A percentile compares a stretch with the other conserved stretches of the same genome.
phyloP scores from a whole-genome alignment of 148 eudicot genomes.

The Fagopyrum esculentum region DNA sequence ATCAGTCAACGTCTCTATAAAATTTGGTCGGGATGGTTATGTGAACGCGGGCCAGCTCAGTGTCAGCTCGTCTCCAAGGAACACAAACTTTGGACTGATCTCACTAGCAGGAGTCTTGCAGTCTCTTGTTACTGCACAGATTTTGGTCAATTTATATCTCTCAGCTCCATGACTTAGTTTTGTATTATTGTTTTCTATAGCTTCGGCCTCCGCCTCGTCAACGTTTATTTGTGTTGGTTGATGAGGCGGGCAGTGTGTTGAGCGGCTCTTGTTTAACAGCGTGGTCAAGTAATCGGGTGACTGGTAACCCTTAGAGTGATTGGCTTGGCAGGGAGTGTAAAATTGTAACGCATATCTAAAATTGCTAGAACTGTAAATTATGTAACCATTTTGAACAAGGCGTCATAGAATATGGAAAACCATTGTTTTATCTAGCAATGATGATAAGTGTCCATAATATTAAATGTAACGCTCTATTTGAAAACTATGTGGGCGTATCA shows the following conservation, averaged over 20 bases:
- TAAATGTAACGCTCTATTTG: background rate
- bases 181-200: background rate
- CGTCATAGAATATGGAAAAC: background rate
- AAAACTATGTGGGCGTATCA: background rate
- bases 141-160: background rate
- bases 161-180: slow-evolving; percentile 5
- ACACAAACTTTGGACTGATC: background rate
- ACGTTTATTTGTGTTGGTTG: background rate
- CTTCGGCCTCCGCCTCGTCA: background rate
- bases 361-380: slow-evolving; percentile 8
- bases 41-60: slow-evolving; percentile 7
- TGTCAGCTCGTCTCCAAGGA: slow-evolving; percentile 5
- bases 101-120: background rate
- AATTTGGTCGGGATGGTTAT: slow-evolving; percentile 10
- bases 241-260: background rate
- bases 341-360: background rate
- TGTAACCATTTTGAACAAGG: background rate
- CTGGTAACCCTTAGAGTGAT: background rate
- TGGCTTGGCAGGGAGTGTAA: background rate
- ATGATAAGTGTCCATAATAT: slow-evolving; percentile 9
- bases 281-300: background rate
- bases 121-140: background rate
- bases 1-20: slow-evolving; percentile 4
- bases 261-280: background rate
- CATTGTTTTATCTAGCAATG: background rate